A percentile compares a stretch with the other conserved stretches of the same genome.
Evolutionary conservation across 768 basidiomycete genomes (phyloP).

Genomic region (Rhodotorula kratochvilovae): DNA sequence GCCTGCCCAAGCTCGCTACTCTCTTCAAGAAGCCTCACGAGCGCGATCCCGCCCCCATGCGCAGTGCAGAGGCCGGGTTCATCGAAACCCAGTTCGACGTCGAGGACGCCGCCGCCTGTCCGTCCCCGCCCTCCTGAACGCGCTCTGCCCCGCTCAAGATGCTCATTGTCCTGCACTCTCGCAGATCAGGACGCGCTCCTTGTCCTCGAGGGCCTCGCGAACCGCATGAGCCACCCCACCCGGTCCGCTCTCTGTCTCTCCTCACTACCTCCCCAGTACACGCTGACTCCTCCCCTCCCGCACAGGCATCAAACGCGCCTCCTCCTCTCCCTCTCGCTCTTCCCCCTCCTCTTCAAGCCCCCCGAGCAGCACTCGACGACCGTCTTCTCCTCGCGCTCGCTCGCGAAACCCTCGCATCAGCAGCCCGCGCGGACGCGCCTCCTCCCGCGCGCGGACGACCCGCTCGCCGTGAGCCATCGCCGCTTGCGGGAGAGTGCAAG

Average conservation of each 20-base stretch:
- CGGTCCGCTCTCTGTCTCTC: slow-evolving; percentile 3
- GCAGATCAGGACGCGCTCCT: slow-evolving; percentile 18
- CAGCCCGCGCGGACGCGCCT: neutral
- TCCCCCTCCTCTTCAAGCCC: slow-evolving; percentile 27
- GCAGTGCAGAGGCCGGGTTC: neutral
- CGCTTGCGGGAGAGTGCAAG: slow-evolving; percentile 4
- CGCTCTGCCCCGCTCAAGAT: no score
- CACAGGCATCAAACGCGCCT: slow-evolving; percentile 18
- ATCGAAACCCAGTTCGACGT: slow-evolving; percentile 19
- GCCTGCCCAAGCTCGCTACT: neutral
- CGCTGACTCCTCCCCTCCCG: neutral
- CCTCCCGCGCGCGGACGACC: slow-evolving; percentile 1
- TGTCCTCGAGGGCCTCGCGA: slow-evolving; percentile 1
- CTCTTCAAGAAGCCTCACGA: slow-evolving; percentile 1
- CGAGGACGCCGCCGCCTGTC: slow-evolving; percentile 25
- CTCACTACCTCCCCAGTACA: neutral
- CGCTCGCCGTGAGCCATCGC: slow-evolving; percentile 3
- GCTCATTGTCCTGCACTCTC: fast-evolving
- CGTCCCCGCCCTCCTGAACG: neutral
- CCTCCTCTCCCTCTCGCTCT: slow-evolving; percentile 20
- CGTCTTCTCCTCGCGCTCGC: neutral
- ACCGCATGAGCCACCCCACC: slow-evolving; percentile 5
- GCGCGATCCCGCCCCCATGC: neutral
- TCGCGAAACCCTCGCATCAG: neutral
- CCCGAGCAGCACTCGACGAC: slow-evolving; percentile 2